Evolutionary conservation across 176 grass and related monocot genomes (phyloP), one percentile per base, ranked within the genome.

Genomic region (Oryza brachyantha): DNA sequence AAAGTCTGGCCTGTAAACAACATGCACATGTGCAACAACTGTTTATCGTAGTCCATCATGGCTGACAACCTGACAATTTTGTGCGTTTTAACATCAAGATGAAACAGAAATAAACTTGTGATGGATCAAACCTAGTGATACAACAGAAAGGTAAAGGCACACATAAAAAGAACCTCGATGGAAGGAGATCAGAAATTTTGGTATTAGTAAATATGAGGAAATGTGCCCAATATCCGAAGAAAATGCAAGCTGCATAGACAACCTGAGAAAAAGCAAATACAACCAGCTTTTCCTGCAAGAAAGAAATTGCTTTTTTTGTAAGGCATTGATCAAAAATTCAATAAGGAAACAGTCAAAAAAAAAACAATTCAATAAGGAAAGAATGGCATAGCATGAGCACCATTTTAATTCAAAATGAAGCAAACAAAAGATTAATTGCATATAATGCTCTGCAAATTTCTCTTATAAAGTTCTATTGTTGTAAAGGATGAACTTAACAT

Each of bases 1-100:
- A 93, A 89, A 79, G 92, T 89, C 85, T 99, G 96, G 34, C 92
- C 90, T 72, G 90, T 95, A 87, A 99, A 99, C 79, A 99, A 85
- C 69, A 93, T 87, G 78, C 96, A 95, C 96, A 99, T 99, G 85
- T 91, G 85, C 90, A 91, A 83, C 64, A 99, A 83, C 68, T 93
- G 73, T 74, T 89, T 99, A 83, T 99, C 88, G 79, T 79, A 95
- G 72, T 93, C 80, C 89, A 90, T 78, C 82, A 89, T 79, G 61
- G 72, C 87, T 66, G 79, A 83, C 27, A 93, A 81, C 88, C 92
- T 95, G 87, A 85, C 66, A 93, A 73, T 66, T 70, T 71, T 37
- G 24, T 0, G 11, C 35, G 3, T 85, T 64, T 87, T 80, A 16
- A 13, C 39, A 70, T 85, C 64, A 66, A 77, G 4, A 66, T 16